phyloP scores from a whole-genome alignment of 352 stramenopile species.

The Pythium myriotylum region DNA sequence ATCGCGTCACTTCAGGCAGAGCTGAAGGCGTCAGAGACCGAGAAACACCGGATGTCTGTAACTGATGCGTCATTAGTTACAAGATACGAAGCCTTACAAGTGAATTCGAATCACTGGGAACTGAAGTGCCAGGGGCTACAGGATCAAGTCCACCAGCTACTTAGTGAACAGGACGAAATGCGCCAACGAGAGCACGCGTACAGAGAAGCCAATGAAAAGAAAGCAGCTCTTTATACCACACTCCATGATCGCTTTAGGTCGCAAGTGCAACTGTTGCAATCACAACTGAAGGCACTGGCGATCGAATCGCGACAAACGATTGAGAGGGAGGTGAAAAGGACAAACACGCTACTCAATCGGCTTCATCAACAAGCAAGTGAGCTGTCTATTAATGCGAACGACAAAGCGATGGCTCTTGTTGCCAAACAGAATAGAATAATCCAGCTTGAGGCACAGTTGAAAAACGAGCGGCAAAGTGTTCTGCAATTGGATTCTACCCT shows the following conservation, averaged over 20 bases:
- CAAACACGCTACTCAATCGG: slow-evolving; percentile 26
- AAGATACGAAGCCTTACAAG: slow-evolving; percentile 13
- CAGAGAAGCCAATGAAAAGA: background rate
- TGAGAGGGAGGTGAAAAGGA: slow-evolving; percentile 36
- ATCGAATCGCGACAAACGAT: slow-evolving; percentile 21
- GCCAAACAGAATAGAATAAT: slow-evolving; percentile 54
- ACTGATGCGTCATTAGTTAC: slow-evolving; percentile 9
- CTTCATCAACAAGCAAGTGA: slow-evolving; percentile 49
- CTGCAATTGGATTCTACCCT: slow-evolving; percentile 48
- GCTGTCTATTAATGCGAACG: slow-evolving; percentile 48
- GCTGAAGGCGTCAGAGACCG: background rate
- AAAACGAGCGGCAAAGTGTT: slow-evolving; percentile 52
- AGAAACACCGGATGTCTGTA: slow-evolving; percentile 9
- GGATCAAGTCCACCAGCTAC: slow-evolving; percentile 23
- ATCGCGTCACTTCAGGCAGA: slow-evolving; percentile 6
- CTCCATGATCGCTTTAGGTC: slow-evolving; percentile 15
- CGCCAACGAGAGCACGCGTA: background rate
- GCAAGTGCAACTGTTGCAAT: slow-evolving; percentile 20
- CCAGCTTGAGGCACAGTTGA: slow-evolving; percentile 54
- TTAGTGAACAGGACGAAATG: slow-evolving; percentile 17
- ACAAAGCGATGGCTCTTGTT: slow-evolving; percentile 47
- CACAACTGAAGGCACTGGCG: slow-evolving; percentile 19
- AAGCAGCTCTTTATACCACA: background rate
- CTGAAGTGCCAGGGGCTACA: slow-evolving; percentile 16
- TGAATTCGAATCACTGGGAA: slow-evolving; percentile 18